A percentile compares a stretch with the other conserved stretches of the same genome.
These are phyloP conservation scores for Prunus yedoensis DNA, from an alignment of 331 rosid species.

Conservation along the genomic window DNA sequence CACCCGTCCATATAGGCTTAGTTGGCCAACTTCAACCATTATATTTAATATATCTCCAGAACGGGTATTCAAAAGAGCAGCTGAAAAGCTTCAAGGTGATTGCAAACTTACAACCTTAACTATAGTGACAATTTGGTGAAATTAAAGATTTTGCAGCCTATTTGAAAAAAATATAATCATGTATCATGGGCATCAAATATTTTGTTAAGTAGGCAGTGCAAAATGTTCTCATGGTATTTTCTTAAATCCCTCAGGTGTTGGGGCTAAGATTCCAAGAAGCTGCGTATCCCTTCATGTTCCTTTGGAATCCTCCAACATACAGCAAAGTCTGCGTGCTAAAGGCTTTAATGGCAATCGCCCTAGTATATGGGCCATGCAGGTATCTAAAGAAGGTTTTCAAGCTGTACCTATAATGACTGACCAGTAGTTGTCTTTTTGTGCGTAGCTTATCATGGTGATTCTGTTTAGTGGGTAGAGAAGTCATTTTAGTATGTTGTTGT, in stretches of 20 bases:
- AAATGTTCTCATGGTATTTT: slow-evolving; percentile 12
- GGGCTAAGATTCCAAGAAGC: slow-evolving; percentile 68
- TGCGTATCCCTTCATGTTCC: slow-evolving; percentile 62
- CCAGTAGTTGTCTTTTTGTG: background rate
- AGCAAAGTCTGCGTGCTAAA: slow-evolving; percentile 39
- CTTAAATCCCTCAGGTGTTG: slow-evolving; percentile 44
- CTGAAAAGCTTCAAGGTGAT: slow-evolving; percentile 66
- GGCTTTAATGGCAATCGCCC: slow-evolving; percentile 71
- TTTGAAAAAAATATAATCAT: background rate
- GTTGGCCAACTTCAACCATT: slow-evolving; percentile 64
- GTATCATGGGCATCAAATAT: no score
- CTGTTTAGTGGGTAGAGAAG: slow-evolving; percentile 7
- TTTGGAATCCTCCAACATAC: slow-evolving; percentile 45
- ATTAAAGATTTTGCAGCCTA: background rate
- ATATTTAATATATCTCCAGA: slow-evolving; percentile 72
- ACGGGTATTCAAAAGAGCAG: slow-evolving; percentile 51
- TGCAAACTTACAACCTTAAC: background rate
- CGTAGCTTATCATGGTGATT: background rate
- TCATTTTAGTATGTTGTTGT: slow-evolving; percentile 30
- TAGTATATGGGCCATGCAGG: slow-evolving; percentile 80
- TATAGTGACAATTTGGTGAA: background rate
- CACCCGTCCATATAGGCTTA: slow-evolving; percentile 67
- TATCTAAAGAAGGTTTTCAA: slow-evolving; percentile 8
- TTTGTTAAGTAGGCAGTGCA: background rate
- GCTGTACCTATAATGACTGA: background rate